These are phyloP conservation scores for Tetraselmis striata DNA, from an alignment of 139 green algal genomes.

Conservation along the genomic window DNA sequence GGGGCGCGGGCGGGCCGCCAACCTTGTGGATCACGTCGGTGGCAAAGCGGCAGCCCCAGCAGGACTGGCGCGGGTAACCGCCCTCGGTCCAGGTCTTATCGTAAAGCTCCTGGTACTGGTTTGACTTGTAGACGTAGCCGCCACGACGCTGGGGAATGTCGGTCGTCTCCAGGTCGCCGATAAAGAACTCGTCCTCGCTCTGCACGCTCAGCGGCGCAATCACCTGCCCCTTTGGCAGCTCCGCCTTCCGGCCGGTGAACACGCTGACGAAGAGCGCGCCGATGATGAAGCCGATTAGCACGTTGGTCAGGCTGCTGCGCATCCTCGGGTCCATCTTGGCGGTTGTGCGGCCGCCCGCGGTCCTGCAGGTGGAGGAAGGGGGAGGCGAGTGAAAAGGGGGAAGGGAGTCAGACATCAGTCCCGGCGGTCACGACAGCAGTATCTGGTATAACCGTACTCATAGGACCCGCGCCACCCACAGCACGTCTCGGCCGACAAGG, in stretches of 20 bases:
- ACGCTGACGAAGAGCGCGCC: not conserved
- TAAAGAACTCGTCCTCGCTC: not conserved
- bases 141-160: not conserved
- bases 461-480: too few relatives aligned
- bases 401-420: too few relatives aligned
- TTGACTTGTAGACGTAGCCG: not conserved
- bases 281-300: not conserved
- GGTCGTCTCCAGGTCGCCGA: not conserved
- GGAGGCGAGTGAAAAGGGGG: too few relatives aligned
- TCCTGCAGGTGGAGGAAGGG: too few relatives aligned
- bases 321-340: not conserved
- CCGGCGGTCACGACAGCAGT: too few relatives aligned
- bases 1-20: too few relatives aligned
- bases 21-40: slow-evolving; percentile 26
- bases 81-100: slow-evolving; percentile 38
- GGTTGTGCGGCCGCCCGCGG: too few relatives aligned
- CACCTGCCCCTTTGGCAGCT: not conserved
- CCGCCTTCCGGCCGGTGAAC: not conserved
- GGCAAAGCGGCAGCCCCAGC: slow-evolving; percentile 43
- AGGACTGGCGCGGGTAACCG: slow-evolving; percentile 31
- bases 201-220: not conserved
- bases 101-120: slow-evolving; percentile 26
- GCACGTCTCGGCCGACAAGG: too few relatives aligned
- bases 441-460: too few relatives aligned
- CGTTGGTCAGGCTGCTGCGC: not conserved